phyloP scores from a whole-genome alignment of 176 grass and related monocot species.

The Tuctoria greenei region DNA sequence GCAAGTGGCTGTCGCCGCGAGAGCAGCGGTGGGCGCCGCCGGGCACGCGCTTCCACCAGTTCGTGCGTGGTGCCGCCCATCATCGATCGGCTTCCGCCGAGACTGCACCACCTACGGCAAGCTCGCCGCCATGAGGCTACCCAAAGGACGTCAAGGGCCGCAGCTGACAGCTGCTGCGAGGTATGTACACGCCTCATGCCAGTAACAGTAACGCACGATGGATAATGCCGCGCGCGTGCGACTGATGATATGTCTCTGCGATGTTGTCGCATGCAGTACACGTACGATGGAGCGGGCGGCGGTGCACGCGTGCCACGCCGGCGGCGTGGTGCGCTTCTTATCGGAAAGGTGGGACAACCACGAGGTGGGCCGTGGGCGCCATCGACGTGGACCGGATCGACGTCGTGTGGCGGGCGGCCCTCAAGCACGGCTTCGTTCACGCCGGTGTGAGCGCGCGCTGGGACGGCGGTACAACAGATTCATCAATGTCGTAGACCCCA shows the following conservation, averaged over 20 bases:
- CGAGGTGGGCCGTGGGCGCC: constrained; percentile 88
- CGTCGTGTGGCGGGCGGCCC: constrained; percentile 75
- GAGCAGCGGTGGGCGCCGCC: constrained; percentile 78
- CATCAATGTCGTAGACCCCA: too few species aligned
- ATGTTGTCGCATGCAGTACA: constrained; percentile 43
- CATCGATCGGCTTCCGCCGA: constrained; percentile 69
- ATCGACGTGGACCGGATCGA: constrained; percentile 83
- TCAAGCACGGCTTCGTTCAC: constrained; percentile 70
- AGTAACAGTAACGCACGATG: too few species aligned
- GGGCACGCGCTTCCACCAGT: constrained; percentile 97
- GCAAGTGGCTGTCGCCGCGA: constrained; percentile 77
- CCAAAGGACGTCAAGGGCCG: constrained; percentile 78
- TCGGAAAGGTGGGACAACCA: constrained; percentile 82
- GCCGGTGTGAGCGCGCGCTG: constrained; percentile 41
- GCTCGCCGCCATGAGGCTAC: constrained; percentile 81
- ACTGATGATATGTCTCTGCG: too few species aligned
- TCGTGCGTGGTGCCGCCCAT: constrained; percentile 86
- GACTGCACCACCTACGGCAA: constrained; percentile 93
- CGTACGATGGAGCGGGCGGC: constrained; percentile 70
- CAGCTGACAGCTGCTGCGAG: constrained; percentile 61
- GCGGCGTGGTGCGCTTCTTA: constrained; percentile 80
- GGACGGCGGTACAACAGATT: too few species aligned
- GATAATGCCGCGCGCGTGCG: too few species aligned
- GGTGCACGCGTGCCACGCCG: constrained; percentile 88
- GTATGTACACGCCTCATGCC: neutral